phyloP scores from a whole-genome alignment of 345 rosid genomes.

The Aethionema arabicum region DNA sequence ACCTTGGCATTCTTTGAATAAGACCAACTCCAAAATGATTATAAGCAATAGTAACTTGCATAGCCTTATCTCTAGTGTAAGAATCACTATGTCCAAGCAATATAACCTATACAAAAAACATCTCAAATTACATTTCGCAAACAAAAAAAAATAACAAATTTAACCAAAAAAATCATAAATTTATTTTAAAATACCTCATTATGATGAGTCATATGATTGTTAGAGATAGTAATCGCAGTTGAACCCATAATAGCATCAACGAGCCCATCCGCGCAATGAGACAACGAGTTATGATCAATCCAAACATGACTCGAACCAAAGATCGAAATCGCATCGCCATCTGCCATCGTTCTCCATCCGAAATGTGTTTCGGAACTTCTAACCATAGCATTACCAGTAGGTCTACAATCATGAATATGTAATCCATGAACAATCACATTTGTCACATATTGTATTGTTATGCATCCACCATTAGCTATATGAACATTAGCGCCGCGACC shows the following conservation, averaged over 20 bases:
- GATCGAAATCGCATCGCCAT: conserved; percentile 87
- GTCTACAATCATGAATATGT: conserved; percentile 90
- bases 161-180: background rate
- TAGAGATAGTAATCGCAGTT: conserved; percentile 88
- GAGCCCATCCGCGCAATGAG: conserved; percentile 91
- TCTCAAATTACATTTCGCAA: background rate
- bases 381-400: conserved; percentile 92
- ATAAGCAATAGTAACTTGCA: conserved; percentile 96
- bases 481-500: conserved; percentile 90
- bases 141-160: background rate
- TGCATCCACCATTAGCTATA: conserved; percentile 90
- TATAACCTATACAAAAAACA: conserved; percentile 54
- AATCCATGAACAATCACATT: conserved; percentile 92
- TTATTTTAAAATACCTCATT: conserved; percentile 56
- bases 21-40: conserved; percentile 95
- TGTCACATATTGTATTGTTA: conserved; percentile 79
- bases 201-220: conserved; percentile 91
- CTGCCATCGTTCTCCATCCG: conserved; percentile 96
- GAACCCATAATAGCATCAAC: conserved; percentile 98
- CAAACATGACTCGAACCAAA: conserved; percentile 89
- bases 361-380: conserved; percentile 81
- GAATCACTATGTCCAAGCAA: conserved; percentile 91
- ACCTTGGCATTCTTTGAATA: conserved; percentile 98
- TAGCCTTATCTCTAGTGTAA: conserved; percentile 73
- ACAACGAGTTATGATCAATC: conserved; percentile 91